Evolutionary conservation across 2,329 filamentous ascomycete genomes (phyloP).

Genomic region (Aspergillaceae sp.): DNA sequence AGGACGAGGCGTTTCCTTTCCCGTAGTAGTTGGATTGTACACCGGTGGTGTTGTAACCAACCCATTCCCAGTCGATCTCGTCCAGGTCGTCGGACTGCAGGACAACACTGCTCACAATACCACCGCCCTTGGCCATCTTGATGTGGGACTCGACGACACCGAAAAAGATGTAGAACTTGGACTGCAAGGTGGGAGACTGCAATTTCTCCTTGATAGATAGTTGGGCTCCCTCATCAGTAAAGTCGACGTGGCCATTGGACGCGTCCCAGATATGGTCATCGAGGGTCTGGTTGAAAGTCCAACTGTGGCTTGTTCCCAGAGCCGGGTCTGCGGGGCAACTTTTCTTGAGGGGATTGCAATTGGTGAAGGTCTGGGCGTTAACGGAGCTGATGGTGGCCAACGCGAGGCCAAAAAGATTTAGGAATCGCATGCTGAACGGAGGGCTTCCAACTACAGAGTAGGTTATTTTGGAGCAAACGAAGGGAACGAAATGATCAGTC

Average conservation of each 20-base stretch:
- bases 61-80: slow-evolving; percentile 65
- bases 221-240: slow-evolving; percentile 54
- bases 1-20: slow-evolving; percentile 68
- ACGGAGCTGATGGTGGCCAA: slow-evolving; percentile 21
- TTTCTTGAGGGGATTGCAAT: slow-evolving; percentile 66
- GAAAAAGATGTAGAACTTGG: slow-evolving; percentile 79
- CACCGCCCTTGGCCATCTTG: slow-evolving; percentile 64
- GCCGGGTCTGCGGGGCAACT: slow-evolving; percentile 65
- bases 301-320: slow-evolving; percentile 53
- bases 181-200: slow-evolving; percentile 69
- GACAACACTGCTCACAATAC: slow-evolving; percentile 75
- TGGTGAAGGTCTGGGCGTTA: slow-evolving; percentile 63
- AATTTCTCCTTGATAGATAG: slow-evolving; percentile 64
- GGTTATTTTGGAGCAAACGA: not conserved
- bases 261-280: slow-evolving; percentile 57
- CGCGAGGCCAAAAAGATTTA: slow-evolving; percentile 20
- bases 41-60: slow-evolving; percentile 29
- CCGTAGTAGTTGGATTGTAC: slow-evolving; percentile 90
- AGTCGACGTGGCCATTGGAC: slow-evolving; percentile 57
- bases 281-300: slow-evolving; percentile 56
- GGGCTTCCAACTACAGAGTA: too few species aligned
- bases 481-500: not conserved
- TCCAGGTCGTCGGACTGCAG: slow-evolving; percentile 76
- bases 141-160: slow-evolving; percentile 69
- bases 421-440: slow-evolving; percentile 16